A percentile compares a stretch with the other conserved stretches of the same genome.
phyloP scores from a whole-genome alignment of 495 filamentous ascomycete species.

The Xeromyces bisporus region DNA sequence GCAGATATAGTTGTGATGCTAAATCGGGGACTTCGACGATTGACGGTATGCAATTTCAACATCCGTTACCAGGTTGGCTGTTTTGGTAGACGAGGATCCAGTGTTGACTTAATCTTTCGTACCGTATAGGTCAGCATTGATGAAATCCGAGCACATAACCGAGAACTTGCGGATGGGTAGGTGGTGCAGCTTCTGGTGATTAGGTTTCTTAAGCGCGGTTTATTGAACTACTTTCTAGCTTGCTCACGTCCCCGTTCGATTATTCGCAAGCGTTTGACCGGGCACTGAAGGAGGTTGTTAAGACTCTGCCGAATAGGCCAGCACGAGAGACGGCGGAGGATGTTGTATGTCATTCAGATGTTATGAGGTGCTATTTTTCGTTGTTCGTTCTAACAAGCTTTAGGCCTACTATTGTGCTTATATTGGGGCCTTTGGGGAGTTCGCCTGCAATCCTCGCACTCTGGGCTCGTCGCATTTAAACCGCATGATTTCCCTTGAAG shows the following conservation, averaged over 20 bases:
- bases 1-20: conserved; percentile 86
- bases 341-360: conserved; percentile 25
- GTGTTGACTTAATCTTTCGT: background rate
- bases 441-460: conserved; percentile 85
- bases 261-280: conserved; percentile 72
- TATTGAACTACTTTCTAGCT: conserved; percentile 18
- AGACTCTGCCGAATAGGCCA: conserved; percentile 51
- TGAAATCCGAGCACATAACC: conserved; percentile 78
- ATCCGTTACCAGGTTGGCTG: no score
- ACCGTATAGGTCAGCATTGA: conserved; percentile 67
- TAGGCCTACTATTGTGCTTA: conserved; percentile 87
- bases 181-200: conserved; percentile 1
- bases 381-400: no score
- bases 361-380: background rate
- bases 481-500: conserved; percentile 91
- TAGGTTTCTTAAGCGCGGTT: background rate
- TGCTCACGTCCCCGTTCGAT: conserved; percentile 77
- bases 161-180: conserved; percentile 73
- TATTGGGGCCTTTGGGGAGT: conserved; percentile 87
- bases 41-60: conserved; percentile 34
- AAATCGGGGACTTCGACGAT: conserved; percentile 62
- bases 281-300: conserved; percentile 75
- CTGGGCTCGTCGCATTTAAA: conserved; percentile 78
- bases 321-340: conserved; percentile 42
- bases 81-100: no score